Percentiles rank a stretch among this genome's conserved stretches.
Conservation (phyloP, 2,329 filamentous ascomycete genomes). For the Hyphodiscus sp. region DNA sequence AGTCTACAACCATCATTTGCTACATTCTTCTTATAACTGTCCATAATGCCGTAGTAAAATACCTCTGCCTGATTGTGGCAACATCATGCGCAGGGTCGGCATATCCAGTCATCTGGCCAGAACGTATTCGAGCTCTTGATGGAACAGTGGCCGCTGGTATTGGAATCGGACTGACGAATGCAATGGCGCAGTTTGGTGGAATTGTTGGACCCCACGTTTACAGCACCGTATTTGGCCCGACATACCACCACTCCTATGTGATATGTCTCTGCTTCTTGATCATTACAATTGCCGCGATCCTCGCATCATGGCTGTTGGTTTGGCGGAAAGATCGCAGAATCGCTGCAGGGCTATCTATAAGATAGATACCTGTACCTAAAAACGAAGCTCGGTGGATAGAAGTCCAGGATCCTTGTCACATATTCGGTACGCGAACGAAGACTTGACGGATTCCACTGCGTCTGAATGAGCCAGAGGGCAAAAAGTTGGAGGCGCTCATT, state of each 20-base stretch:
- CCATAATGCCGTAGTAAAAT: slow-evolving; percentile 30
- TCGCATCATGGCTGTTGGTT: slow-evolving; percentile 23
- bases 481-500: no score
- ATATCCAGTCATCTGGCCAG: slow-evolving; percentile 39
- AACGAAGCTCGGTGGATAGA: no score
- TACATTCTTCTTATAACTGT: slow-evolving; percentile 35
- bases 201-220: slow-evolving; percentile 38
- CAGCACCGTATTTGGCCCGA: slow-evolving; percentile 34
- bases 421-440: no score
- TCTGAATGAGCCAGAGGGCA: no score
- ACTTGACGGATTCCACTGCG: no score
- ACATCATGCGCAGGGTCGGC: slow-evolving; percentile 34
- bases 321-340: slow-evolving; percentile 16
- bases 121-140: slow-evolving; percentile 35
- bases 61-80: slow-evolving; percentile 32
- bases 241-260: slow-evolving; percentile 32
- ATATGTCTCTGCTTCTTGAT: slow-evolving; percentile 32
- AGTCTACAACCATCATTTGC: slow-evolving; percentile 33
- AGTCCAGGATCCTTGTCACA: no score
- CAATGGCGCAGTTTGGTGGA: slow-evolving; percentile 37
- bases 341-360: no score
- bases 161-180: slow-evolving; percentile 37
- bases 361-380: no score
- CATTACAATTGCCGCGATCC: slow-evolving; percentile 26
- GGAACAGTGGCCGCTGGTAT: slow-evolving; percentile 35